Evolutionary conservation across 2,329 filamentous ascomycete species (phyloP), one percentile per base, ranked within the genome.

Genomic region (Colletotrichum somersetense): DNA sequence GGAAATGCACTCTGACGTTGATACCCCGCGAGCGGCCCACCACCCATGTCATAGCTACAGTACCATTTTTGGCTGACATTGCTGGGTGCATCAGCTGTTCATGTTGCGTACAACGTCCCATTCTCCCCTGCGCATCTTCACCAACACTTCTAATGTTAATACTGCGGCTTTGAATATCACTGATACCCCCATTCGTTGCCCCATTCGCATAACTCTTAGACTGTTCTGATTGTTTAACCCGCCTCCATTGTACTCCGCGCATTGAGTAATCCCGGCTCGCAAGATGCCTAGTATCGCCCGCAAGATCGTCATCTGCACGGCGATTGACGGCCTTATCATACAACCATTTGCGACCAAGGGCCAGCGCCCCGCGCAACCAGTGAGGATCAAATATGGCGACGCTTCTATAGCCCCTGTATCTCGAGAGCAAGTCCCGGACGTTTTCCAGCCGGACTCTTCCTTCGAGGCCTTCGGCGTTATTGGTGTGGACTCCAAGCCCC

Each of bases 271-370:
- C 23, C 65, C 23, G 48, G 48, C 61, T 61, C 62, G 42, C 69
- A 67, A 65, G 68, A 96, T 97, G 94, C 91, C 94, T 67, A 88
- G 89, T 75, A 85, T 97, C 73, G 91, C 93, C 71, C 92, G 93
- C 79, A 97, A 96, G 83, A 84, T 97, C 67, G 80, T 95, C 75
- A 90, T 97, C 76, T 92, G 92, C 81, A 94, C 95, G 67, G 91
- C 94, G 35, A 89, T 92, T 66, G 95, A 98, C 78, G 95, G 95
- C 69, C 87, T 98, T 64, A 85, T 97, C 74, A 87, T 98, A 56
- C 93, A 96, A 77, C 91, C 93, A 35, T 84, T 92, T 40, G 86
- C 89, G 23, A 82, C 85, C 66, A 90, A 90, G 78, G 88, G 91
- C 78, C 87, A 89, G 79, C 81, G 85, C 50, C 82, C 88, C 35